Evolutionary conservation across 768 basidiomycete genomes (phyloP).

Genomic region (Kwoniella bestiolae): DNA sequence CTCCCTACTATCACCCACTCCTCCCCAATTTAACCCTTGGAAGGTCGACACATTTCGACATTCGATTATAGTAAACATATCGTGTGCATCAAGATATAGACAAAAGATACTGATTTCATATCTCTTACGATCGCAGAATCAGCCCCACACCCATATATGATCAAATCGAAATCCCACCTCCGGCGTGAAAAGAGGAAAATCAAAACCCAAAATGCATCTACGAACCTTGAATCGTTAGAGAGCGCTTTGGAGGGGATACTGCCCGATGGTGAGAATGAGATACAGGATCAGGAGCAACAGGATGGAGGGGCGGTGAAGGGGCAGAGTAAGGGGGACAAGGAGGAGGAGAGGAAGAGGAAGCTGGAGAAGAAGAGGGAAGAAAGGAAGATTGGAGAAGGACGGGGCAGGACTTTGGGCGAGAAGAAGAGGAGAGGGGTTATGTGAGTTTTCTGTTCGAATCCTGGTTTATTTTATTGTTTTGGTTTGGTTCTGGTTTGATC

Average conservation of each 20-base stretch:
- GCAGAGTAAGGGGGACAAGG: conserved; percentile 12
- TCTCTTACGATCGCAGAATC: no score
- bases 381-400: conserved; percentile 45
- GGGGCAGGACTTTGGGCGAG: conserved; percentile 50
- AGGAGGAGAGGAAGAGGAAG: conserved; percentile 16
- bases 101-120: no score
- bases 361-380: conserved; percentile 19
- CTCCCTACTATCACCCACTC: no score
- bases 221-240: conserved; percentile 31
- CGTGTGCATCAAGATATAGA: no score
- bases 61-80: no score
- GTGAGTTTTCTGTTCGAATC: conserved; percentile 30
- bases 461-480: not conserved
- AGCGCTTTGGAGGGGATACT: conserved; percentile 26
- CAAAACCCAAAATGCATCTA: conserved; percentile 41
- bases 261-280: conserved; percentile 13
- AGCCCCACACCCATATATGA: conserved; percentile 45
- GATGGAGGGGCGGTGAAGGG: not conserved
- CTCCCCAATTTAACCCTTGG: no score
- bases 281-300: not conserved
- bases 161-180: conserved; percentile 36
- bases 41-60: no score
- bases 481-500: not conserved
- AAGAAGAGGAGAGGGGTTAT: conserved; percentile 50
- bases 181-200: conserved; percentile 50